Evolutionary conservation across 805 yeast species (phyloP).

Genomic region (Kurtzmaniella cleridarum): DNA sequence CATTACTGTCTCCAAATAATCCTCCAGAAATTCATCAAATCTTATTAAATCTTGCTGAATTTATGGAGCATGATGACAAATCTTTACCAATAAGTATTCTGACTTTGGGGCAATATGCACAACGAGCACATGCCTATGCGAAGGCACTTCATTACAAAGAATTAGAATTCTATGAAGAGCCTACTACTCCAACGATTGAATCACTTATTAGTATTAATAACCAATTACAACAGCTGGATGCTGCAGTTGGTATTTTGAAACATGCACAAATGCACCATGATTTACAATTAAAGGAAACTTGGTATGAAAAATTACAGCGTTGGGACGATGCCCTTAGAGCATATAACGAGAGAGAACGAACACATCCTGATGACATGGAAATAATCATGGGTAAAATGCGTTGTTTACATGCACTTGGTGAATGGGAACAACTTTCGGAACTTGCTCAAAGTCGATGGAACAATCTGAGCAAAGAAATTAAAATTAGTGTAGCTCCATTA

Average conservation of each 20-base stretch:
- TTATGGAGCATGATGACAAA: slow-evolving; percentile 96
- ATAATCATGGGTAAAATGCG: slow-evolving; percentile 97
- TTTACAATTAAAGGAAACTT: slow-evolving; percentile 87
- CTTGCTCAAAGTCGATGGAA: slow-evolving; percentile 86
- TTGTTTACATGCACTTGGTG: slow-evolving; percentile 96
- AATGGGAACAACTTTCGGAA: slow-evolving; percentile 90
- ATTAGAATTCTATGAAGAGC: slow-evolving; percentile 88
- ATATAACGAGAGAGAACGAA: slow-evolving; percentile 69
- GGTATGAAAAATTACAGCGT: slow-evolving; percentile 94
- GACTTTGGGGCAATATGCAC: slow-evolving; percentile 87
- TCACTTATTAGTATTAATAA: slow-evolving; percentile 88
- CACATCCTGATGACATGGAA: slow-evolving; percentile 69
- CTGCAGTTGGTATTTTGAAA: slow-evolving; percentile 93
- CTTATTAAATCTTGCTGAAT: slow-evolving; percentile 84
- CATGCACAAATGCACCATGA: slow-evolving; percentile 91
- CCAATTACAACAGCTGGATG: slow-evolving; percentile 93
- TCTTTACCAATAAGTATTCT: slow-evolving; percentile 89
- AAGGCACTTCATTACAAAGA: slow-evolving; percentile 96
- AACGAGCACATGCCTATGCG: slow-evolving; percentile 94
- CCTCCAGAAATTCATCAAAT: slow-evolving; percentile 96
- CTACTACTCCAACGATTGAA: slow-evolving; percentile 87
- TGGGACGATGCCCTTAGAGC: slow-evolving; percentile 98
- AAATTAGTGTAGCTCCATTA: slow-evolving; percentile 85
- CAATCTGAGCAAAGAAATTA: slow-evolving; percentile 62
- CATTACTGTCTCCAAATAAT: slow-evolving; percentile 82